These are phyloP conservation scores for Mycena floridula DNA, from an alignment of 768 basidiomycete species.

Conservation along the genomic window DNA sequence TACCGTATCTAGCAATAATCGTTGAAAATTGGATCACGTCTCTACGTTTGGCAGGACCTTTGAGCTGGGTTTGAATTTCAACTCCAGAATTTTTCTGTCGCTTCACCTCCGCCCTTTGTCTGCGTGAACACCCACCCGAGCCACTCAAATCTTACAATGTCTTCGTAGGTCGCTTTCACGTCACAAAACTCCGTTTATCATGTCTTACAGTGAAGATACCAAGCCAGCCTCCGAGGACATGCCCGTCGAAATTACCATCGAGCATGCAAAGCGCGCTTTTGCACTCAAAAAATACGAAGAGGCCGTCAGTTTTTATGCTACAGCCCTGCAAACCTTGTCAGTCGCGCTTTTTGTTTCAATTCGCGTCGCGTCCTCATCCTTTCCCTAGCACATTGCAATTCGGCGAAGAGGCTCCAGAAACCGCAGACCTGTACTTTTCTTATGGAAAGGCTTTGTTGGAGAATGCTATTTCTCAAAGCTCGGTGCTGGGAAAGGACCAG, in stretches of 20 bases:
- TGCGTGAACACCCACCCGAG: conserved; percentile 9
- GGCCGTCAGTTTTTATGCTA: conserved; percentile 78
- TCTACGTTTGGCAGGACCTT: no score
- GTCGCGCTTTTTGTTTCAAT: conserved; percentile 30
- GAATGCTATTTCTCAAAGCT: conserved; percentile 80
- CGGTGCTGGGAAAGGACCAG: conserved; percentile 88
- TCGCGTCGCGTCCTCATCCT: conserved; percentile 1
- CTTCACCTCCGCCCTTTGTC: no score
- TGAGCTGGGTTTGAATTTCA: no score
- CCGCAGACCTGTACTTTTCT: conserved; percentile 81
- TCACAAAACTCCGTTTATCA: conserved; percentile 5
- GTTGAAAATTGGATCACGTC: no score
- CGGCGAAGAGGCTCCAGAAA: conserved; percentile 78
- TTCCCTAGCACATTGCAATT: conserved; percentile 57
- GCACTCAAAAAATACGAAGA: conserved; percentile 83
- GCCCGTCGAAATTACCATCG: conserved; percentile 56
- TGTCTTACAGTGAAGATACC: not conserved
- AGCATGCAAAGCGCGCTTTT: conserved; percentile 83
- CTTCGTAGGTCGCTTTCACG: not conserved
- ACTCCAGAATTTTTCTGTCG: no score
- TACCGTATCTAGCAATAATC: no score
- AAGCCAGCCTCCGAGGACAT: conserved; percentile 18
- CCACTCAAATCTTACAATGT: not conserved
- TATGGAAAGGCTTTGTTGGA: conserved; percentile 94
- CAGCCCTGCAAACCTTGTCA: conserved; percentile 78